These are phyloP conservation scores for Mitragyna speciosa DNA, from an alignment of 257 asterid species.

Conservation along the genomic window DNA sequence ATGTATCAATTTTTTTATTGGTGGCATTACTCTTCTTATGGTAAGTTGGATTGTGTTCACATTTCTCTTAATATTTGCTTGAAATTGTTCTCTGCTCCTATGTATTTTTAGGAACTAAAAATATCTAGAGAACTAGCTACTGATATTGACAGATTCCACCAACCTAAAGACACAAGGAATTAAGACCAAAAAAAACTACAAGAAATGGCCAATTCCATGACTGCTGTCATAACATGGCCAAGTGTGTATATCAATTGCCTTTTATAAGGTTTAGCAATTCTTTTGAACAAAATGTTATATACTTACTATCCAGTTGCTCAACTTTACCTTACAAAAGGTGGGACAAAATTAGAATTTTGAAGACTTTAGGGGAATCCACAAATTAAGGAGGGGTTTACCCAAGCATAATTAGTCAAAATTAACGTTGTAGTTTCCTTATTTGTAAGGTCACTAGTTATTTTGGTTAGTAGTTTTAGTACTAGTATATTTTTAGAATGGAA, in stretches of 20 bases:
- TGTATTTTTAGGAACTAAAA: background rate
- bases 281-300: background rate
- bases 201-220: background rate
- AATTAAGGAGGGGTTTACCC: background rate
- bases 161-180: background rate
- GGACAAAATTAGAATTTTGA: background rate
- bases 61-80: background rate
- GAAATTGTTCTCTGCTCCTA: background rate
- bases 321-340: background rate
- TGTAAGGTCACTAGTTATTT: background rate
- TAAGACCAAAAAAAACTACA: background rate
- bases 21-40: background rate
- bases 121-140: background rate
- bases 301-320: background rate
- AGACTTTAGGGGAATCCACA: background rate
- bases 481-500: background rate
- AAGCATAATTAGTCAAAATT: background rate
- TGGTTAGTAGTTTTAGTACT: background rate
- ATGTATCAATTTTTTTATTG: background rate
- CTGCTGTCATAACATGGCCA: background rate
- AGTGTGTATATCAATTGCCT: background rate
- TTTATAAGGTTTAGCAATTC: background rate
- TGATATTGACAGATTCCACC: background rate
- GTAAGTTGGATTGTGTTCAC: background rate
- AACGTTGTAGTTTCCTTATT: background rate